Base-by-base conservation (phyloP, 495 filamentous ascomycete species). In the Podospora fimiseda region DNA sequence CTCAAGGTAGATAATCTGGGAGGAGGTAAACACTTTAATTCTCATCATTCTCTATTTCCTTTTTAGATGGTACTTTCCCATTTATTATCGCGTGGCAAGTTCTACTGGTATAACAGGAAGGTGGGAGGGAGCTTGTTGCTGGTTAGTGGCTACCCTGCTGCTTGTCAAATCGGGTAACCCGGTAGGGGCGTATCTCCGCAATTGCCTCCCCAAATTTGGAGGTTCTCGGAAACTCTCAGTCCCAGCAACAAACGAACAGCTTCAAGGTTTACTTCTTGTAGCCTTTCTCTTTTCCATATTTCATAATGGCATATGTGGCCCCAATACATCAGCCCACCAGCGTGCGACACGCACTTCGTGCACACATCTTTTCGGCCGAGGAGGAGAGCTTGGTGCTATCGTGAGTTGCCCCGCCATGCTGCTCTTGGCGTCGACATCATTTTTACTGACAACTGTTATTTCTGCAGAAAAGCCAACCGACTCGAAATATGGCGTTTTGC, bases 271-370 rank as follows among this genome's bases (percentile, higher is more conserved):
- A 9, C 22, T 9, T 43, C 5, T 18, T 22, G 46, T 24, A 15
- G 7, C 30, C 44, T 58, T 45, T 52, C 38, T 23, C 36, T 41
- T 54, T 43, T 52, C 11, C 6, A 11, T 6, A 33, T 11, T 11
- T 33, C 51, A 48, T 18, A 30, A 99, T 99, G 93, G 86, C 94
- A 43, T 99, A 96, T 61, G 73, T 99, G 53, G 90, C 89, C 55
- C 91, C 93, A 3, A 95, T 99, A 50, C 93, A 97, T 69, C 76
- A 86, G 58, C 86, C 93, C 21, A 95, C 85, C 65, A 94, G 88
- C 67, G 83, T 96, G 51, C 83, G 89, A 37, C 85, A 95, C 78
- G 90, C 90, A 9, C 65, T 97, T 52, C 90, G 85, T 61, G 74
- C 90, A 42, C 80, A 83, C 52, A 81, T 98, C 53, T 72, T 95